These are phyloP conservation scores for Aspergillus sojae DNA, from an alignment of 2,329 filamentous ascomycete genomes.

Conservation along the genomic window DNA sequence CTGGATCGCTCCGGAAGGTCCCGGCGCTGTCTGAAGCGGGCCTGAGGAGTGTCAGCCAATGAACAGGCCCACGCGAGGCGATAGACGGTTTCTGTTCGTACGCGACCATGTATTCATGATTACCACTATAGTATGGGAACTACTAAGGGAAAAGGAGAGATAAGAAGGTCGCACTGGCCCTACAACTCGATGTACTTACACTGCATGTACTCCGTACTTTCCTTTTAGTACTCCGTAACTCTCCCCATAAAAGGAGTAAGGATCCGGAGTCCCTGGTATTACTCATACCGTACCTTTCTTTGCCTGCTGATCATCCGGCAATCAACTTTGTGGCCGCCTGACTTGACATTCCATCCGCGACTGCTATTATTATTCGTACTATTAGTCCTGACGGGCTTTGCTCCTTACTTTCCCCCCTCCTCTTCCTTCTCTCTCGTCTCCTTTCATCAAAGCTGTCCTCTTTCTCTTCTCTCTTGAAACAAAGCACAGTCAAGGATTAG, in stretches of 20 bases:
- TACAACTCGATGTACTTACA: not conserved
- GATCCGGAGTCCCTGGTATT: not conserved
- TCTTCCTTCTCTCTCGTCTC: constrained; percentile 10
- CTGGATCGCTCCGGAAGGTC: constrained; percentile 19
- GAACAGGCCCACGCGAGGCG: constrained; percentile 19
- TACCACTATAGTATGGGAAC: constrained; percentile 5
- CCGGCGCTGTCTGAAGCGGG: constrained; percentile 16
- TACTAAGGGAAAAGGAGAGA: constrained; percentile 5
- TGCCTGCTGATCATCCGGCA: constrained; percentile 9
- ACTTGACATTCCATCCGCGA: constrained; percentile 20
- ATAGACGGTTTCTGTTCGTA: constrained; percentile 14
- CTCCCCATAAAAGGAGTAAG: constrained; percentile 5
- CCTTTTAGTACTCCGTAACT: not conserved
- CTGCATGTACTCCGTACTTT: constrained; percentile 3
- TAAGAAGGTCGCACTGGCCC: constrained; percentile 14
- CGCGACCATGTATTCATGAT: constrained; percentile 3
- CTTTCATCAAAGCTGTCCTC: constrained; percentile 8
- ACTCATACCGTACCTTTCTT: constrained; percentile 7
- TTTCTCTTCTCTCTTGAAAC: constrained; percentile 4
- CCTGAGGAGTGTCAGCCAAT: constrained; percentile 19
- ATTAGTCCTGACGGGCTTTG: constrained; percentile 18
- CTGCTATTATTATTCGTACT: constrained; percentile 12
- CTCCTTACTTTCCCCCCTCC: constrained; percentile 10
- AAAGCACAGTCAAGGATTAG: constrained; percentile 3
- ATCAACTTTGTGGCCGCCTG: constrained; percentile 11